Base-by-base conservation (phyloP, 176 grass and related monocot genomes). In the Musa acuminata region DNA sequence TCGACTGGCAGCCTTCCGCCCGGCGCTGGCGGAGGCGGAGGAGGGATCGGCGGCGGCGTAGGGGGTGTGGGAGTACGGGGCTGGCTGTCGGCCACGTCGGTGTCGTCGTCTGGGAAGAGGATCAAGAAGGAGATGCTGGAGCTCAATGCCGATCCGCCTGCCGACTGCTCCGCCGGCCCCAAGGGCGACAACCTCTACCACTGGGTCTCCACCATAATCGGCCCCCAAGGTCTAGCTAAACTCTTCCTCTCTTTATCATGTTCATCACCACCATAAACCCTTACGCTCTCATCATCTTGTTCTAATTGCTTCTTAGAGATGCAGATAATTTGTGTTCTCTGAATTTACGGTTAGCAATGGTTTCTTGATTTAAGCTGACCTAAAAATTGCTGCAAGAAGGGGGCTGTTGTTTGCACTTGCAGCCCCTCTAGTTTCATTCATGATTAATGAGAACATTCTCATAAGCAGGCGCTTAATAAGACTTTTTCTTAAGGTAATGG, bases 101-200 rank as follows among this genome's bases (percentile, higher is more conserved):
- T 87, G 35, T 87, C 88, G 1, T 86, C 90, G 2, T 99, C 90
- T 11, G 88, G 95, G 64, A 99, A 87, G 84, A 77, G 86, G 84
- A 99, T 94, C 72, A 86, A 99, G 82, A 94, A 99, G 75, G 95
- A 91, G 78, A 59, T 99, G 80, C 55, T 76, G 73, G 95, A 91
- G 79, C 88, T 99, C 55, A 91, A 87, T 69, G 77, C 81, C 16
- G 72, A 79, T 2, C 69, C 85, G 6, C 80, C 71, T 29, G 78
- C 82, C 26, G 88, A 91, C 50, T 99, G 86, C 75, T 89, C 86
- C 3, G 88, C 90, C 1, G 88, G 90, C 3, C 95, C 90, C 50
- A 91, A 89, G 82, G 91, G 86, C 20, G 87, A 94, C 73, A 91
- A 87, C 73, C 88, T 99, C 22, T 99, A 91, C 82, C 86, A 99